A percentile compares a stretch with the other conserved stretches of the same genome.
Conservation (phyloP, 2,329 filamentous ascomycete species). For the Albifimbria verrucaria region DNA sequence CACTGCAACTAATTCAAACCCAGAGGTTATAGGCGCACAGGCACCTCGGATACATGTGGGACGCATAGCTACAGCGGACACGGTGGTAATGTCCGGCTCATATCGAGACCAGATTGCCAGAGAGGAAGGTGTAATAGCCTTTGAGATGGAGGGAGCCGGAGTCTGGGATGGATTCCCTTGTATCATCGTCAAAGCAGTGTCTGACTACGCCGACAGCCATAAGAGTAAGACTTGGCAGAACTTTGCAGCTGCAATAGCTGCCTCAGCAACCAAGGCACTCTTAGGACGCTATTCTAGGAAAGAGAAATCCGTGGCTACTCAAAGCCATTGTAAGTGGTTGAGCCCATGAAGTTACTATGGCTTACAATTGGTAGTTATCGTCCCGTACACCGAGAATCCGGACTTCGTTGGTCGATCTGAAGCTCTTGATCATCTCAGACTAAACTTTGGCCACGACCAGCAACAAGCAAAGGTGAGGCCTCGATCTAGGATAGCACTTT, state of each 20-base stretch:
- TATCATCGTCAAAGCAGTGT: constrained; percentile 35
- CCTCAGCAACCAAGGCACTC: constrained; percentile 39
- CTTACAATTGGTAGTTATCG: too few species aligned
- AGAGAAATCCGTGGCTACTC: too few species aligned
- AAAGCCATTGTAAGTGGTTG: too few species aligned
- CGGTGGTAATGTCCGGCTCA: constrained; percentile 31
- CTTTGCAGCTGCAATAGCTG: constrained; percentile 35
- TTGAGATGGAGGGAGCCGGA: constrained; percentile 32
- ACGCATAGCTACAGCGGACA: constrained; percentile 31
- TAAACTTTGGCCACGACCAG: background rate
- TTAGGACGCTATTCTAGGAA: constrained; percentile 4
- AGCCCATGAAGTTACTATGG: too few species aligned
- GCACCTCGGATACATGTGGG: constrained; percentile 36
- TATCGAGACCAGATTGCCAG: constrained; percentile 29
- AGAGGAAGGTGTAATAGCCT: constrained; percentile 14
- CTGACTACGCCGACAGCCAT: constrained; percentile 25
- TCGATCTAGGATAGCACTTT: constrained; percentile 5
- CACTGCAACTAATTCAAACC: too few species aligned
- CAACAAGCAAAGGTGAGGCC: background rate
- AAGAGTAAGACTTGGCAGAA: constrained; percentile 29
- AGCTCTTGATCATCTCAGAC: too few species aligned
- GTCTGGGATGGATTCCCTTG: constrained; percentile 29
- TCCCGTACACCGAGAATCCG: too few species aligned
- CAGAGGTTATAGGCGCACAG: too few species aligned
- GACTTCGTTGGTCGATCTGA: too few species aligned